Evolutionary conservation across 2,329 filamentous ascomycete species (phyloP), one percentile per base, ranked within the genome.

Genomic region (Dryadomyces quercus-mongolicae): DNA sequence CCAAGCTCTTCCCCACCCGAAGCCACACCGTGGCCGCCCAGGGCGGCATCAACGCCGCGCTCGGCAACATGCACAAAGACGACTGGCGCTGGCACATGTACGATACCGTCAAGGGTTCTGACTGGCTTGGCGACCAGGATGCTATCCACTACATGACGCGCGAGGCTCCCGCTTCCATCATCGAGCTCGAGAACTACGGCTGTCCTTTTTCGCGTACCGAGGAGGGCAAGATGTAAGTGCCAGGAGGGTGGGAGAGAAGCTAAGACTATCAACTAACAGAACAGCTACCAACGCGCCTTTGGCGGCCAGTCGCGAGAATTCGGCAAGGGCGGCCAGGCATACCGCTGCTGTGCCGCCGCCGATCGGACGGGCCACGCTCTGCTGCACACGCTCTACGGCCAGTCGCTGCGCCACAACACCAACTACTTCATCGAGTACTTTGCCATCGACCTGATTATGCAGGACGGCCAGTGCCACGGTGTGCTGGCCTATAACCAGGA

Each of bases 371-470:
- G 93, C 60, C 93, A 98, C 74, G 93, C 93, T 65, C 86, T 98
- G 62, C 83, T 98, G 52, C 93, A 98, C 80, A 98, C 93, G 25
- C 87, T 98, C 61, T 98, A 97, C 74, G 93, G 93, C 65, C 92
- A 96, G 76, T 96, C 91, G 53, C 82, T 97, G 58, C 81, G 88
- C 68, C 90, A 97, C 80, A 95, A 96, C 80, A 96, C 92, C 67
- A 96, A 96, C 78, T 98, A 96, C 81, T 97, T 98, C 75, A 96
- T 98, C 71, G 93, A 97, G 74, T 97, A 91, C 80, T 98, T 97
- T 70, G 93, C 91, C 64, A 81, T 95, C 62, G 93, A 97, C 69
- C 76, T 97, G 71, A 86, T 98, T 65, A 97, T 97, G 93, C 86
- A 96, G 74, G 88, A 94, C 65, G 92, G 92, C 58, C 87, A 92